Percentiles rank a stretch among this genome's conserved stretches.
Conservation (phyloP, 345 rosid genomes). For the Aurinia saxatilis region DNA sequence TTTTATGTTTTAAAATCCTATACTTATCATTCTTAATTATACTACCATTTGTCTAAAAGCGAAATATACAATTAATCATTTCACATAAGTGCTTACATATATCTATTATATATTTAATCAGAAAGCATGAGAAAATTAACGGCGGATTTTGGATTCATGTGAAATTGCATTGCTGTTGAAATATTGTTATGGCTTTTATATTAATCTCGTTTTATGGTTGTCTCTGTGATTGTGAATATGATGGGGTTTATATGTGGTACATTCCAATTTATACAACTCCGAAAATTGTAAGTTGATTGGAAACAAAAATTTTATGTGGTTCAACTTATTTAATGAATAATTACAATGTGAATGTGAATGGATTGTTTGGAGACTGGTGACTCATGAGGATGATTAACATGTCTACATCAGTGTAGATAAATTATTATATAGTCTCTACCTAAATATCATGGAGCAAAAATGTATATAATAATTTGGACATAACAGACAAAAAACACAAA, state of each 20-base stretch:
- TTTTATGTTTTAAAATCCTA: too few species aligned
- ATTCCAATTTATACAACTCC: neutral
- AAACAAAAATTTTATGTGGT: neutral
- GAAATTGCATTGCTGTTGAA: conserved; percentile 10
- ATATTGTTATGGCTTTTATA: neutral
- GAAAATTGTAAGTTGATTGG: neutral
- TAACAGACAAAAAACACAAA: neutral
- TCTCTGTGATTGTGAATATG: neutral
- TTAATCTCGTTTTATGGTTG: neutral
- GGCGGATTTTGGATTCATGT: conserved; percentile 16
- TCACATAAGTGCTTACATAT: neutral
- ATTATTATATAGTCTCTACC: conserved; percentile 13
- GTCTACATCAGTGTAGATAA: conserved; percentile 18
- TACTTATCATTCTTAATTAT: too few species aligned
- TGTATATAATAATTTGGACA: conserved; percentile 8
- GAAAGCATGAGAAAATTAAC: neutral
- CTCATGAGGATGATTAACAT: conserved; percentile 10
- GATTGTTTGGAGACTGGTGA: neutral
- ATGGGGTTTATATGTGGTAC: neutral
- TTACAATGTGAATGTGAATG: conserved; percentile 18
- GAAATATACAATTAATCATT: too few species aligned
- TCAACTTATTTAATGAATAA: neutral
- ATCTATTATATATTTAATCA: neutral
- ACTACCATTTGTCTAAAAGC: too few species aligned
- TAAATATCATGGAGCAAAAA: conserved; percentile 20